A percentile compares a stretch with the other conserved stretches of the same genome.
Evolutionary conservation across 2,329 filamentous ascomycete species (phyloP).

Genomic region (Sporothrix variecibatus): DNA sequence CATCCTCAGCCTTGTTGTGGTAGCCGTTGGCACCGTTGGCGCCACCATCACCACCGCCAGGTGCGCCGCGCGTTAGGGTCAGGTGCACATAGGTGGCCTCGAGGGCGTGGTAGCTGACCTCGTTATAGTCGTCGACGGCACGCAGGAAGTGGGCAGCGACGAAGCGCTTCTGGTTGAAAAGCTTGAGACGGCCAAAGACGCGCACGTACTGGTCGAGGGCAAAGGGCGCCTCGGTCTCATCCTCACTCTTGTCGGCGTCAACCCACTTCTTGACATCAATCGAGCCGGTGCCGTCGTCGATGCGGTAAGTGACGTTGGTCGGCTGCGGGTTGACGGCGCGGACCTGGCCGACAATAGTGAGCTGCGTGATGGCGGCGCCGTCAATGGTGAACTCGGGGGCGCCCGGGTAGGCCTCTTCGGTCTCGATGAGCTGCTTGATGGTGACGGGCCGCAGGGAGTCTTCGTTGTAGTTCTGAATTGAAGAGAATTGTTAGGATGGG

Average conservation of each 20-base stretch:
- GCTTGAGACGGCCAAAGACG: constrained; percentile 81
- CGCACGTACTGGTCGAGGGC: constrained; percentile 78
- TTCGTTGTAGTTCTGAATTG: constrained; percentile 67
- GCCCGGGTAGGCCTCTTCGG: constrained; percentile 70
- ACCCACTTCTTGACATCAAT: constrained; percentile 92
- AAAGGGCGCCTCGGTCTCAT: constrained; percentile 48
- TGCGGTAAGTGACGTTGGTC: constrained; percentile 87
- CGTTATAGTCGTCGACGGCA: constrained; percentile 81
- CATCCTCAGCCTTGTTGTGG: constrained; percentile 31
- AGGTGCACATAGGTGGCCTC: constrained; percentile 89
- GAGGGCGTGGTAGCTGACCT: constrained; percentile 88
- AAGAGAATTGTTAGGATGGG: neutral
- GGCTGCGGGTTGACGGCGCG: constrained; percentile 82
- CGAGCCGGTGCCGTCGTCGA: constrained; percentile 92
- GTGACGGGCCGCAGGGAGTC: constrained; percentile 92
- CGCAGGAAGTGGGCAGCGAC: constrained; percentile 80
- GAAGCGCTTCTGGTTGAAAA: constrained; percentile 80
- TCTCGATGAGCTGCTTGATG: constrained; percentile 89
- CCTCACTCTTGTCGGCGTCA: constrained; percentile 60
- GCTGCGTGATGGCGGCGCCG: constrained; percentile 68
- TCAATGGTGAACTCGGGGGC: constrained; percentile 79
- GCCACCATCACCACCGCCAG: constrained; percentile 43
- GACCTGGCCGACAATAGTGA: constrained; percentile 89
- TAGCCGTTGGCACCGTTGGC: constrained; percentile 39
- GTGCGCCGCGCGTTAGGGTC: constrained; percentile 72